Conservation (phyloP, 2,329 filamentous ascomycete genomes). For the Exutisphaerella laricina region DNA sequence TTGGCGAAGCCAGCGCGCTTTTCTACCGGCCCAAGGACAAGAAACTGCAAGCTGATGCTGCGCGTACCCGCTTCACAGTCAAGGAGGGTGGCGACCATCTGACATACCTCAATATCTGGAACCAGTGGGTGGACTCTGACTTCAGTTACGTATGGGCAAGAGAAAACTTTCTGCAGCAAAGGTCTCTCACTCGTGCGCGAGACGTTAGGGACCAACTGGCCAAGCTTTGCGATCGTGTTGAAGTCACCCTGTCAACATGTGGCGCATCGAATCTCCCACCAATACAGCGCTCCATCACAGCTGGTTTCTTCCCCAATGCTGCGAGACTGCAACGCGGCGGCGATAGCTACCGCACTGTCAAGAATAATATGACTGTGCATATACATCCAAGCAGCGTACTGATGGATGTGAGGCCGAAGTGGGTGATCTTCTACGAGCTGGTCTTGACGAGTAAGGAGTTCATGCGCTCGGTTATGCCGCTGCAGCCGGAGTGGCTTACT, state of each 20-base stretch:
- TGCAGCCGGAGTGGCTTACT: conserved; percentile 76
- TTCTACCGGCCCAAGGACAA: conserved; percentile 97
- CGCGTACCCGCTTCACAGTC: conserved; percentile 79
- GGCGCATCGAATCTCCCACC: conserved; percentile 68
- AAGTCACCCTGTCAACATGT: conserved; percentile 62
- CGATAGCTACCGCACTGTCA: conserved; percentile 84
- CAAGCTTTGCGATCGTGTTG: conserved; percentile 88
- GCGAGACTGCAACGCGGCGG: conserved; percentile 77
- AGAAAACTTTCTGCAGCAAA: conserved; percentile 91
- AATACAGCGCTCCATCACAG: conserved; percentile 81
- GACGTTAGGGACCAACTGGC: conserved; percentile 90
- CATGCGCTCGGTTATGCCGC: conserved; percentile 79
- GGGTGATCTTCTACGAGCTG: conserved; percentile 81
- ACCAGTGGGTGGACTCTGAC: conserved; percentile 89
- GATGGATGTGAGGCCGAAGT: conserved; percentile 73
- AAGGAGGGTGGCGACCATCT: conserved; percentile 88
- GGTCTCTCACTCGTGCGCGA: conserved; percentile 78
- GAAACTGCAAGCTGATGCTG: conserved; percentile 90
- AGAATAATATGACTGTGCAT: conserved; percentile 81
- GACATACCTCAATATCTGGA: conserved; percentile 86
- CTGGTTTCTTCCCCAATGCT: conserved; percentile 92
- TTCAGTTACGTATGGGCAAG: conserved; percentile 81
- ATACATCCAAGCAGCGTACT: conserved; percentile 85
- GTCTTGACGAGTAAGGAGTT: conserved; percentile 86
- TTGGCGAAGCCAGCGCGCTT: conserved; percentile 78